Evolutionary conservation across 495 filamentous ascomycete genomes (phyloP).

Genomic region (Xylaria intraflava): DNA sequence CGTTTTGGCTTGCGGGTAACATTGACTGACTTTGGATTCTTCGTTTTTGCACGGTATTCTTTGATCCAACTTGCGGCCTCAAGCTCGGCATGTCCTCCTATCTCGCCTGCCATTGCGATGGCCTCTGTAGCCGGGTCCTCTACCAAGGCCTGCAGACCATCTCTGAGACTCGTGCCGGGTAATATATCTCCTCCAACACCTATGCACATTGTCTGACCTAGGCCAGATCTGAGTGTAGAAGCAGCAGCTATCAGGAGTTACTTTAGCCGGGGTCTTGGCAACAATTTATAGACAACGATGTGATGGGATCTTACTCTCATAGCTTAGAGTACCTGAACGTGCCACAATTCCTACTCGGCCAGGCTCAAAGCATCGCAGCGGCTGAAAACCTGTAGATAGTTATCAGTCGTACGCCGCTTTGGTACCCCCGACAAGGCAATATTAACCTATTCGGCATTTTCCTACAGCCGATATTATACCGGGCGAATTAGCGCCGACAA

Average conservation of each 20-base stretch:
- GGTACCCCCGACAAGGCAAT: neutral
- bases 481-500: slow-evolving; percentile 82
- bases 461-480: slow-evolving; percentile 82
- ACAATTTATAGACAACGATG: neutral
- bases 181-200: slow-evolving; percentile 84
- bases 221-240: slow-evolving; percentile 69
- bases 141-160: slow-evolving; percentile 67
- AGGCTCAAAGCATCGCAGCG: slow-evolving; percentile 65
- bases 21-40: slow-evolving; percentile 59
- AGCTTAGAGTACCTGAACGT: slow-evolving; percentile 83
- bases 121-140: slow-evolving; percentile 71
- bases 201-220: slow-evolving; percentile 81
- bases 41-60: slow-evolving; percentile 53
- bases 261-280: neutral
- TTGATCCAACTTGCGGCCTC: slow-evolving; percentile 76
- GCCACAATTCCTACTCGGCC: slow-evolving; percentile 77
- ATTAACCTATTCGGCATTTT: slow-evolving; percentile 64
- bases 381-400: slow-evolving; percentile 59
- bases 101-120: slow-evolving; percentile 78
- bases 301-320: slow-evolving; percentile 47
- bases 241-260: slow-evolving; percentile 52
- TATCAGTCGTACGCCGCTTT: neutral
- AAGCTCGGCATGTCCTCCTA: slow-evolving; percentile 75
- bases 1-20: neutral
- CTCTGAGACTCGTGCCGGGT: slow-evolving; percentile 74